Conservation (phyloP, 1,284 basidiomycete genomes). For the Puccinia triticina region DNA sequence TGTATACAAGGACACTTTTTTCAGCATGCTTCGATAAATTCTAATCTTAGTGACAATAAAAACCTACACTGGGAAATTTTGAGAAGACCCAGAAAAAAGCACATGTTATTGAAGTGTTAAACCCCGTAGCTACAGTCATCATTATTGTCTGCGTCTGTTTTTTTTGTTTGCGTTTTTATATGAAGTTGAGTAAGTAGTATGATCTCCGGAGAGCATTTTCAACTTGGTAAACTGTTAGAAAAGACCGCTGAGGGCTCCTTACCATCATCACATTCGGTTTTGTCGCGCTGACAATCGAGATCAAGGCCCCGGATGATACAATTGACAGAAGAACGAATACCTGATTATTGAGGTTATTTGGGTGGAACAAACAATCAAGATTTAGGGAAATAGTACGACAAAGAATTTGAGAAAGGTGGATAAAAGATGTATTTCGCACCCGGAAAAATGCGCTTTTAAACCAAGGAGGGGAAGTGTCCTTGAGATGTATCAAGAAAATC, state of each 20-base stretch:
- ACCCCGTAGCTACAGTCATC: slow-evolving; percentile 8
- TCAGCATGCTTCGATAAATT: too few species aligned
- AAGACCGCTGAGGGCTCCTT: not conserved
- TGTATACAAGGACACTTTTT: too few species aligned
- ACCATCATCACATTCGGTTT: slow-evolving; percentile 23
- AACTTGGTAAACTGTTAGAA: too few species aligned
- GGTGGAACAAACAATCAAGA: not conserved
- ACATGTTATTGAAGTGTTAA: not conserved
- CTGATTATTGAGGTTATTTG: not conserved
- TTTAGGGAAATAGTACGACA: not conserved
- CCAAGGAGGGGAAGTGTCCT: slow-evolving; percentile 13
- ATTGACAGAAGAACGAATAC: not conserved
- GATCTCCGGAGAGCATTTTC: too few species aligned
- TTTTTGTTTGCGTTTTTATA: not conserved
- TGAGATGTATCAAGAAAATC: slow-evolving; percentile 33
- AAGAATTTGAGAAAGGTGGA: not conserved
- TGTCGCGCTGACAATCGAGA: not conserved
- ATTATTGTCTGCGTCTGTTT: not conserved
- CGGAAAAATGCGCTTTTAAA: slow-evolving; percentile 19
- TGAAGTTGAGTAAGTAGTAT: not conserved
- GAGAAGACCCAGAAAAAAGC: slow-evolving; percentile 31
- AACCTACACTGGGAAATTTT: slow-evolving; percentile 6
- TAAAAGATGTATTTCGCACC: not conserved
- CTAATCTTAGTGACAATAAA: too few species aligned
- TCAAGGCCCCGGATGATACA: not conserved